Evolutionary conservation across 23 red algal species (phyloP), one percentile per base, ranked within the genome.

Genomic region (Agarophyton chilense): DNA sequence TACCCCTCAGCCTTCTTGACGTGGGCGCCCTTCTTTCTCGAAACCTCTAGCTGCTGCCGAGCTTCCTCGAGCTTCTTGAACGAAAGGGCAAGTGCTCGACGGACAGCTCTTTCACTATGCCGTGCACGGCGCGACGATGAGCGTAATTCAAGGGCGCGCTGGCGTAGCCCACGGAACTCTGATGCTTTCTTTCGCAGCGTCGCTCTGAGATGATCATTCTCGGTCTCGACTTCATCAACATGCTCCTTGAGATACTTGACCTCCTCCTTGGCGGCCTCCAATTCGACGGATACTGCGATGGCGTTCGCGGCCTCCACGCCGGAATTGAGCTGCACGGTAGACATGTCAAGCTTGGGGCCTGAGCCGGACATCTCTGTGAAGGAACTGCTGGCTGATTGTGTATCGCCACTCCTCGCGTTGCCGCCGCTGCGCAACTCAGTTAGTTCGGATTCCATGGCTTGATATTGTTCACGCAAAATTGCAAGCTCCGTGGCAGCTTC

Each of bases 401-500:
- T 41, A 64, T 51, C 66, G 40, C 2, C 34, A 21, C 72, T 71
- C 22, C 71, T 71, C n/a, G 42, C 53, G 2, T 19, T 71, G 26
- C 22, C 24, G 34, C 35, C 34, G 38, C 25, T 78, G 52, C 85
- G 67, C 25, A 89, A 25, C 36, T 43, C 35, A 22, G 22, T 14
- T 8, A 89, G 32, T 39, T 89, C 85, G 1, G 38, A 43, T 45
- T 89, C 85, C 85, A 89, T 64, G 19, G 85, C 35, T 10, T 52
- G 14, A 57, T 61, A 89, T 22, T 71, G 67, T 38, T 89, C 88
- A 8, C 88, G 88, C 77, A 91, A 58, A 17, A 91, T 22, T 1
- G 75, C 87, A 18, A 98, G 62, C 82, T 94, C 91, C 46, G 81
- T 83, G 66, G 82, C 51, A 33, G 84, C 89, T 18, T 92, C 90